Conservation (phyloP, 495 filamentous ascomycete genomes). For the Antarctomyces pellizariae region DNA sequence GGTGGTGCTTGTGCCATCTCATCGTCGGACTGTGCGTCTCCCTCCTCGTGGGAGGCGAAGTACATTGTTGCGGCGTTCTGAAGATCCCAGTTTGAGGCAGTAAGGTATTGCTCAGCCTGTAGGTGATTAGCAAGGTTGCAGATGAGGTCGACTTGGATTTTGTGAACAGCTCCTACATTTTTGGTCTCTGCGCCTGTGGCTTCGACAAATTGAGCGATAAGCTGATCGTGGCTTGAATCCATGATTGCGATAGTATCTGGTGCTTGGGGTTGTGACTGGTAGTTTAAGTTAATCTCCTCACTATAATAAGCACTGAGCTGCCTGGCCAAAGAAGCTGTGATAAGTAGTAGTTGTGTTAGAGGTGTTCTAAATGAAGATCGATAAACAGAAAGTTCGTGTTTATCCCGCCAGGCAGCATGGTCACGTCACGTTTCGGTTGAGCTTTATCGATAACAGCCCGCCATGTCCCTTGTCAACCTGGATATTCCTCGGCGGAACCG, state of each 20-base stretch:
- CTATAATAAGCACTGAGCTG: too few relatives aligned
- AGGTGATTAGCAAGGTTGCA: not conserved
- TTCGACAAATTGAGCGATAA: conserved; percentile 48
- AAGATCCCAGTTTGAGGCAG: conserved; percentile 44
- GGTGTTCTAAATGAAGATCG: too few relatives aligned
- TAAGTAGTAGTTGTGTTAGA: too few relatives aligned
- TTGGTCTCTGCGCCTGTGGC: conserved; percentile 41
- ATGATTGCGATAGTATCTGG: conserved; percentile 20
- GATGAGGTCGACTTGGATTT: not conserved
- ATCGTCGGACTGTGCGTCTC: conserved; percentile 17
- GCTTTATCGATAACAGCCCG: too few relatives aligned
- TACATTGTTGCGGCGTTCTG: conserved; percentile 41
- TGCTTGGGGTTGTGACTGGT: too few relatives aligned
- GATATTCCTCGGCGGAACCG: too few relatives aligned
- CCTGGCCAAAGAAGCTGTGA: too few relatives aligned
- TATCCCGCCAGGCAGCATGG: too few relatives aligned
- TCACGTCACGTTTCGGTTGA: too few relatives aligned
- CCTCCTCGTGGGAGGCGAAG: conserved; percentile 45
- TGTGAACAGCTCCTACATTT: conserved; percentile 26
- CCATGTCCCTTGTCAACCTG: too few relatives aligned
- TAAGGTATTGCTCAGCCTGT: conserved; percentile 50
- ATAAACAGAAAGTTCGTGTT: too few relatives aligned
- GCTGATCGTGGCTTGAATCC: conserved; percentile 37
- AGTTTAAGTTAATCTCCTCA: too few relatives aligned
- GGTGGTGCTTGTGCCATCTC: conserved; percentile 12